A percentile compares a stretch with the other conserved stretches of the same genome.
These are phyloP conservation scores for Microcyclospora tardicrescens DNA, from an alignment of 2,329 filamentous ascomycete genomes.

Conservation along the genomic window DNA sequence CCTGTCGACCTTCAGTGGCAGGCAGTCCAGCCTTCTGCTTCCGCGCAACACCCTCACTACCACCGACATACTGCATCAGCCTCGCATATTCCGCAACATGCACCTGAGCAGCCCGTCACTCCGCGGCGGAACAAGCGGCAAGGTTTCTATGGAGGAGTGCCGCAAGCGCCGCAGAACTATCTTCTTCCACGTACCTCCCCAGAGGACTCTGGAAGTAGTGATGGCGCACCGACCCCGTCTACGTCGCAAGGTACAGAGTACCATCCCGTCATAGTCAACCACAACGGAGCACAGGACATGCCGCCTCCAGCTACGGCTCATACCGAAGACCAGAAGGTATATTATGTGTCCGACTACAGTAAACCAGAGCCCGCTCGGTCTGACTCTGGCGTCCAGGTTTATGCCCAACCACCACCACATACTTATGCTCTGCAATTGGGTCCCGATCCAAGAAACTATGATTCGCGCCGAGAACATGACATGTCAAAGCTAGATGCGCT, in stretches of 20 bases:
- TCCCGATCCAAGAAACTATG: conserved; percentile 17
- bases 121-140: conserved; percentile 52
- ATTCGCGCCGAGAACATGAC: conserved; percentile 26
- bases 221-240: conserved; percentile 41
- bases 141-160: conserved; percentile 58
- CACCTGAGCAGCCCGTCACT: conserved; percentile 32
- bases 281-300: conserved; percentile 30
- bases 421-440: conserved; percentile 23
- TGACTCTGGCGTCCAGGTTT: conserved; percentile 23
- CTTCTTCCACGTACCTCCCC: conserved; percentile 37
- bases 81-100: background rate
- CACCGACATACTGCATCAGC: conserved; percentile 22
- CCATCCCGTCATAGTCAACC: conserved; percentile 40
- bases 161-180: conserved; percentile 8
- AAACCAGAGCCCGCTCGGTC: conserved; percentile 12
- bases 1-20: conserved; percentile 19
- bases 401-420: conserved; percentile 7
- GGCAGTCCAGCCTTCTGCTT: conserved; percentile 6
- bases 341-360: conserved; percentile 4
- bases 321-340: conserved; percentile 29
- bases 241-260: conserved; percentile 37
- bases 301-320: conserved; percentile 25
- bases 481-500: conserved; percentile 48
- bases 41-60: conserved; percentile 16
- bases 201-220: conserved; percentile 43